Conservation (phyloP, 352 stramenopile genomes). For the Elongisporangium prolatum region DNA sequence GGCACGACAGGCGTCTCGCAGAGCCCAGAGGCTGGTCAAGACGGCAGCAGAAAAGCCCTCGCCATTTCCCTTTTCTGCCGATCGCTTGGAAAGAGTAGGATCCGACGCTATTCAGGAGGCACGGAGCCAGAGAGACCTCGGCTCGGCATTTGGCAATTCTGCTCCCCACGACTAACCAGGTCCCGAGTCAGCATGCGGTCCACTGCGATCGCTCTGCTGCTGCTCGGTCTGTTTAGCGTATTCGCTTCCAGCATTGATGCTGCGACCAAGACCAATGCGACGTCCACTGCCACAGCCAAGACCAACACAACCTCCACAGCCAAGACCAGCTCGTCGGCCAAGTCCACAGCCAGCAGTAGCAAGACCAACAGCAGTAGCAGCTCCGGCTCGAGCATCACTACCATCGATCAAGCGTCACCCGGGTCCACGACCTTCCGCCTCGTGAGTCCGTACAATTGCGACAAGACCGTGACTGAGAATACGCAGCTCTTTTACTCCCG, state of each 20-base stretch:
- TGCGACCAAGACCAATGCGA: neutral
- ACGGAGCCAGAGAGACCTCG: neutral
- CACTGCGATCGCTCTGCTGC: neutral
- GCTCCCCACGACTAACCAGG: neutral
- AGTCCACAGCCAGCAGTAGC: neutral
- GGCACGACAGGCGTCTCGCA: too few relatives aligned
- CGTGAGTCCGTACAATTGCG: conserved; percentile 35
- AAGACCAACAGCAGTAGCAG: neutral
- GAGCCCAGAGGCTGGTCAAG: too few relatives aligned
- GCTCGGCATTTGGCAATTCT: neutral
- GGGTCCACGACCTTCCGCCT: conserved; percentile 47
- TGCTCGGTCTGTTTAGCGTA: neutral
- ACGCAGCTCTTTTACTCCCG: conserved; percentile 48
- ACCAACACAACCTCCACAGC: neutral
- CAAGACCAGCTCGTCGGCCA: neutral
- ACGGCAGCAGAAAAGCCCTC: neutral
- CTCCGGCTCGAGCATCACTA: neutral
- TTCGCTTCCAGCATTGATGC: neutral
- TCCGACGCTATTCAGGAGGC: neutral
- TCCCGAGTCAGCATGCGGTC: neutral
- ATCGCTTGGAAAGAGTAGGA: neutral
- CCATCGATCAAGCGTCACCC: conserved; percentile 28
- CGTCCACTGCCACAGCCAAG: neutral
- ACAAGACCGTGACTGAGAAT: conserved; percentile 29
- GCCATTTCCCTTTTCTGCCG: neutral